These are phyloP conservation scores for Castanea crenata DNA, from an alignment of 306 rosid genomes.

Conservation along the genomic window DNA sequence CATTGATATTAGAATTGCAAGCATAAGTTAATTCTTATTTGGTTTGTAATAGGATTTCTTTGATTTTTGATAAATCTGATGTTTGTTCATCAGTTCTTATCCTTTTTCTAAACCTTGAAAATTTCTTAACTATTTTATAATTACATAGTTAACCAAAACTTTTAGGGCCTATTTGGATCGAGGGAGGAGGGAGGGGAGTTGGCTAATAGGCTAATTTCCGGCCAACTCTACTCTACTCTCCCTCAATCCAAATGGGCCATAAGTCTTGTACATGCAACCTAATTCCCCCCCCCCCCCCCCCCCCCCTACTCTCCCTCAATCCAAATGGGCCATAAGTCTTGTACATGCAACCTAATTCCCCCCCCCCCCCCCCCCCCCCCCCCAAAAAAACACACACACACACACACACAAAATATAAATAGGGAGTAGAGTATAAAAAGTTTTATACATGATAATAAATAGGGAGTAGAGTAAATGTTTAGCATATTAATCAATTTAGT, in stretches of 20 bases:
- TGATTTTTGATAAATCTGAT: background rate
- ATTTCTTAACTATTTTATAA: background rate
- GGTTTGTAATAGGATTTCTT: background rate
- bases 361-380: background rate
- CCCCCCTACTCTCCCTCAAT: no score
- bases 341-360: background rate
- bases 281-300: background rate
- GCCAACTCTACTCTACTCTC: no score
- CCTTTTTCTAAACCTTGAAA: background rate
- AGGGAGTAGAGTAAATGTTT: background rate
- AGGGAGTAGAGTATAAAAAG: background rate
- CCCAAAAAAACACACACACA: fast-evolving
- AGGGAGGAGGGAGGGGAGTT: no score
- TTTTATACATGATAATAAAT: background rate
- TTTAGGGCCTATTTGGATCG: background rate
- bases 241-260: no score
- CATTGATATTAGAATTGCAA: background rate
- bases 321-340: background rate
- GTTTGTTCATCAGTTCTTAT: background rate
- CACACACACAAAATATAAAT: background rate
- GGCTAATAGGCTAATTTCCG: no score
- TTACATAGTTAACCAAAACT: background rate
- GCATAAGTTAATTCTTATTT: background rate
- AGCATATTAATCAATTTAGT: background rate
- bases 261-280: background rate